These are phyloP conservation scores for Aspergillus heteromorphus DNA, from an alignment of 495 filamentous ascomycete genomes.

Conservation along the genomic window DNA sequence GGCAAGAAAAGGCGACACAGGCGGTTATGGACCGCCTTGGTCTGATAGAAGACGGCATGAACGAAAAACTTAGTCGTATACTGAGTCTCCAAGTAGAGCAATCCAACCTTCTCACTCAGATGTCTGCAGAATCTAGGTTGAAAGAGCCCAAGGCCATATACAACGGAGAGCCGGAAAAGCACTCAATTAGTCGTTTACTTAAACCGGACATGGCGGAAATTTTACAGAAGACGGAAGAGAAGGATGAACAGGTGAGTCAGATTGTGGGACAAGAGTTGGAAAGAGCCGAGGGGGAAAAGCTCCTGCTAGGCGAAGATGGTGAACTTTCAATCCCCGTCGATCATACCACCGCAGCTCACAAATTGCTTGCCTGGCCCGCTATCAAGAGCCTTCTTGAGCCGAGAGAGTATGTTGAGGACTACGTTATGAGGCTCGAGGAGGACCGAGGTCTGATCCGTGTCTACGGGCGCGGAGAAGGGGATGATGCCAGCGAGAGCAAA, in stretches of 20 bases:
- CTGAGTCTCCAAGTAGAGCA: conserved; percentile 16
- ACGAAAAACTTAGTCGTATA: conserved; percentile 8
- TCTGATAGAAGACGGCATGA: conserved; percentile 25
- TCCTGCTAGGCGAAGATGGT: conserved; percentile 31
- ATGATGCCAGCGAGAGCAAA: conserved; percentile 41
- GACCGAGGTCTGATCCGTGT: conserved; percentile 68
- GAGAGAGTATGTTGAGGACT: conserved; percentile 49
- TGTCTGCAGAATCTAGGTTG: conserved; percentile 2
- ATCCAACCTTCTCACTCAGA: conserved; percentile 1
- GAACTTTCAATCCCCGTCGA: conserved; percentile 66
- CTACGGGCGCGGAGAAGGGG: conserved; percentile 73
- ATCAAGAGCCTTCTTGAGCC: conserved; percentile 51
- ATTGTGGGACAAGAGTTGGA: conserved; percentile 1
- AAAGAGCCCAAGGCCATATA: conserved; percentile 6
- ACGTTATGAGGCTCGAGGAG: conserved; percentile 72
- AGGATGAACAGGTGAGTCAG: conserved; percentile 9
- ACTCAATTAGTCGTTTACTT: conserved; percentile 4
- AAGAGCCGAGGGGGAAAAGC: neutral
- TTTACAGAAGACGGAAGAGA: conserved; percentile 6
- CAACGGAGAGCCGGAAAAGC: conserved; percentile 8
- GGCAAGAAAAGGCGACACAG: conserved; percentile 41
- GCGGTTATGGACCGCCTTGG: conserved; percentile 28
- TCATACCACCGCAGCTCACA: conserved; percentile 77
- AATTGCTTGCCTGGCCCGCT: conserved; percentile 65
- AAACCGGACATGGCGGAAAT: conserved; percentile 16